These are phyloP conservation scores for Reutealis trisperma DNA, from an alignment of 345 rosid genomes.

Conservation along the genomic window DNA sequence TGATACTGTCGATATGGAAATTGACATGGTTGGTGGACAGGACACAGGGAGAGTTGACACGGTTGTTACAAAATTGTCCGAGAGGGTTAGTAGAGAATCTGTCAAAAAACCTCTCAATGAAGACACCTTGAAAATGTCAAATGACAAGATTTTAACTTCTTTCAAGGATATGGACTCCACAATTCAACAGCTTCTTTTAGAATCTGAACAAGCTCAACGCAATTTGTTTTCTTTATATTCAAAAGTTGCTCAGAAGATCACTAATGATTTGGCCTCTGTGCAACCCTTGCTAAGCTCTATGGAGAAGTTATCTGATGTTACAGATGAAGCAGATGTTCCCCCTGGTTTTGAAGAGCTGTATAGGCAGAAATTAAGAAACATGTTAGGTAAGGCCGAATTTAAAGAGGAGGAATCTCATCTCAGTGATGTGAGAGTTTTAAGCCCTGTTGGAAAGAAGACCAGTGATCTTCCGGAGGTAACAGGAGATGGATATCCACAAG, in stretches of 20 bases:
- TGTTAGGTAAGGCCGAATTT: neutral
- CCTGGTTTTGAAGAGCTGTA: constrained; percentile 13
- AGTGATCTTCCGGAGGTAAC: neutral
- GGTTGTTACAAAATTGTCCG: constrained; percentile 21
- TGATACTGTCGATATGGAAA: constrained; percentile 32
- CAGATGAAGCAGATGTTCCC: neutral
- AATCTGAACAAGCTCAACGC: neutral
- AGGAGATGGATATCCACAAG: neutral
- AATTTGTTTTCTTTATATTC: neutral
- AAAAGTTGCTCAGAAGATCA: constrained; percentile 1
- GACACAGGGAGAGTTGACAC: constrained; percentile 22
- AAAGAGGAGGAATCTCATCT: neutral
- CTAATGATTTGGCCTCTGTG: too few relatives aligned
- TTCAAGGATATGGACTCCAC: constrained; percentile 2
- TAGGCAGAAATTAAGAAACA: neutral
- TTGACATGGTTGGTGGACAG: constrained; percentile 42
- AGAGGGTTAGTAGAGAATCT: too few relatives aligned
- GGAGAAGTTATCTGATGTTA: neutral
- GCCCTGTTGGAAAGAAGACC: neutral
- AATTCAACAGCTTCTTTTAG: neutral
- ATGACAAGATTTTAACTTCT: neutral
- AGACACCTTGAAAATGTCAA: neutral
- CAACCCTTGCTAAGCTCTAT: too few relatives aligned
- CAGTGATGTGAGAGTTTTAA: neutral
- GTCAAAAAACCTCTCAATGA: too few relatives aligned